Conservation (phyloP, 345 rosid genomes). For the Salix arbutifolia region DNA sequence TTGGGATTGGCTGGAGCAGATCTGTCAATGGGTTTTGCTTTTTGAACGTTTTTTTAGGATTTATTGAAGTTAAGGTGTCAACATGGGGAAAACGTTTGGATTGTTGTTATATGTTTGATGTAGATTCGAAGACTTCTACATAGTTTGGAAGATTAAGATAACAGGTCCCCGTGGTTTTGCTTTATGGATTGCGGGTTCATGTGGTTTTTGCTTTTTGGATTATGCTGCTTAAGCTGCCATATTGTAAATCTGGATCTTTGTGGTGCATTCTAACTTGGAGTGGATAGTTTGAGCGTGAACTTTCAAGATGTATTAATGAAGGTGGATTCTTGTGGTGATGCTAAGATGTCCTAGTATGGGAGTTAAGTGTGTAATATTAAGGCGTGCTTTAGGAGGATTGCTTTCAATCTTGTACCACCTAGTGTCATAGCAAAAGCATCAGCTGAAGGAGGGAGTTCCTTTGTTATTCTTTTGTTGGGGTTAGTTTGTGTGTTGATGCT, state of each 20-base stretch:
- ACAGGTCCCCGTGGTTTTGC: not conserved
- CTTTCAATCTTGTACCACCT: not conserved
- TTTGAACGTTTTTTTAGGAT: not conserved
- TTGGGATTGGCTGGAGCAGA: slow-evolving; percentile 16
- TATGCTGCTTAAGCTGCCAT: not conserved
- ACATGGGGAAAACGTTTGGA: not conserved
- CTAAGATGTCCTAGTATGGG: not conserved
- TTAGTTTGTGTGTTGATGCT: too few species aligned
- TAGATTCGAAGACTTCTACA: not conserved
- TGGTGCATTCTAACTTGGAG: not conserved
- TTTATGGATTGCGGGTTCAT: not conserved
- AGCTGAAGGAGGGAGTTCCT: too few species aligned
- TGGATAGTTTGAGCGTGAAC: not conserved
- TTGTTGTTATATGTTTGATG: not conserved
- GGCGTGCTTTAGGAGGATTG: not conserved
- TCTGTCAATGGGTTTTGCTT: slow-evolving; percentile 14
- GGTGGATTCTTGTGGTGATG: not conserved
- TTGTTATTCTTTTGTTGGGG: too few species aligned
- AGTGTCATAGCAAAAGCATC: not conserved
- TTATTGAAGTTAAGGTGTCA: not conserved
- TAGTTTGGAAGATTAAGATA: not conserved
- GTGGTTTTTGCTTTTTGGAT: not conserved
- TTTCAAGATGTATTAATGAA: not conserved
- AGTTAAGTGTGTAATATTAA: not conserved
- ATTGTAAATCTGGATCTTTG: not conserved